These are phyloP conservation scores for Fusarium fujikuroi DNA, from an alignment of 2,329 filamentous ascomycete genomes.

Conservation along the genomic window DNA sequence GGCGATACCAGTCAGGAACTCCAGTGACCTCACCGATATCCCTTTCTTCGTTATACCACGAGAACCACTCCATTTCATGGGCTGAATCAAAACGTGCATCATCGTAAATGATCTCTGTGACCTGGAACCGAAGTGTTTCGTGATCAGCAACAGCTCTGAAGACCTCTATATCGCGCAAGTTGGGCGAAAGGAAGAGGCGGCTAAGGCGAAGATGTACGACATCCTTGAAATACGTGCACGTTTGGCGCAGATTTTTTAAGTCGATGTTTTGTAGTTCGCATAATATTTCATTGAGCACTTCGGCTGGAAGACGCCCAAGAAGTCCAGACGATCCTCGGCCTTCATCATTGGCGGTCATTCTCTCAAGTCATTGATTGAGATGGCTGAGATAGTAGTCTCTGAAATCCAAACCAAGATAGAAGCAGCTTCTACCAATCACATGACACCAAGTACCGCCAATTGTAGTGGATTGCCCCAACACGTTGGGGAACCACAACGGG, in stretches of 20 bases:
- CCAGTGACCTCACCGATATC: not conserved
- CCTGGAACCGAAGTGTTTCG: constrained; percentile 4
- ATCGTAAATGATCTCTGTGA: constrained; percentile 36
- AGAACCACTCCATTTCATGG: not conserved
- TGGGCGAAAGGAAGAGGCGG: not conserved
- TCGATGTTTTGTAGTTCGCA: not conserved
- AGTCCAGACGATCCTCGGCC: not conserved
- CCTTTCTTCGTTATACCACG: not conserved
- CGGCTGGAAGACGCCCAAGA: not conserved
- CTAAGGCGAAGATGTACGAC: not conserved
- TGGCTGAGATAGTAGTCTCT: not conserved
- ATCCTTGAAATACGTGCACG: not conserved
- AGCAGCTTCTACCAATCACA: not conserved
- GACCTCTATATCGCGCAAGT: not conserved
- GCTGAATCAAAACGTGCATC: constrained; percentile 11
- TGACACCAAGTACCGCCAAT: constrained; percentile 28
- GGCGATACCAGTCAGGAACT: not conserved
- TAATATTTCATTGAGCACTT: no score
- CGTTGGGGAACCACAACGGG: constrained; percentile 37
- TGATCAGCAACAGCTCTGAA: not conserved
- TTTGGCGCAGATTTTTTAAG: not conserved
- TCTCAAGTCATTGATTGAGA: not conserved
- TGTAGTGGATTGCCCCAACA: constrained; percentile 41
- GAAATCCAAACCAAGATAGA: not conserved
- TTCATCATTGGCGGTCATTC: not conserved